These are phyloP conservation scores for Colletotrichum siamense DNA, from an alignment of 2,329 filamentous ascomycete species.

Conservation along the genomic window DNA sequence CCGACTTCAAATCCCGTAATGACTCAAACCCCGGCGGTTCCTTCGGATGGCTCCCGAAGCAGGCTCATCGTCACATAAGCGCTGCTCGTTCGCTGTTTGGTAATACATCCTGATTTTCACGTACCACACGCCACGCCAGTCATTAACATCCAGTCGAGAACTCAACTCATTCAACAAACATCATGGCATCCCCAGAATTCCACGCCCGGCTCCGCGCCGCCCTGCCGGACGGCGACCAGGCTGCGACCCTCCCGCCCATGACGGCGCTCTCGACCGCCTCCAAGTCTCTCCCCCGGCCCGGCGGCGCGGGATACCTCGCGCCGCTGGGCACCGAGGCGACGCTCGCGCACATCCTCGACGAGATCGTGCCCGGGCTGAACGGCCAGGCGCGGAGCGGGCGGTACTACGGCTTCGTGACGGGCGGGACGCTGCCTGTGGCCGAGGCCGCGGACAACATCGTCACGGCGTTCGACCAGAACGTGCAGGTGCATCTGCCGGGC, in stretches of 20 bases:
- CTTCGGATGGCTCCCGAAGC: background rate
- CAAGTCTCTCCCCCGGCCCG: conserved; percentile 41
- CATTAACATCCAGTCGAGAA: background rate
- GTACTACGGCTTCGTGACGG: conserved; percentile 92
- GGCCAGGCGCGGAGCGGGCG: conserved; percentile 66
- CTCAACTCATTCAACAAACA: background rate
- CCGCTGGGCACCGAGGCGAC: conserved; percentile 35
- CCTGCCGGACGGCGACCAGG: background rate
- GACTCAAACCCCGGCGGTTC: background rate
- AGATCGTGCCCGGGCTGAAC: conserved; percentile 67
- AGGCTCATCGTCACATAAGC: background rate
- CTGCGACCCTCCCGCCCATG: conserved; percentile 44
- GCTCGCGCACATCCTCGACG: conserved; percentile 47
- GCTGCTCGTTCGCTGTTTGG: background rate
- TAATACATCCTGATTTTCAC: background rate
- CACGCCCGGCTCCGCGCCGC: conserved; percentile 15
- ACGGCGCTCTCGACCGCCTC: conserved; percentile 40
- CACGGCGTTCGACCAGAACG: conserved; percentile 81
- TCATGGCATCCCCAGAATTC: conserved; percentile 5
- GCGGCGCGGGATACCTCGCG: conserved; percentile 34
- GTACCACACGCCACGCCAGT: background rate
- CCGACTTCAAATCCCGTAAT: conserved; percentile 1
- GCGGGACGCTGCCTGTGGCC: conserved; percentile 79
- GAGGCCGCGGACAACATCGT: conserved; percentile 86
- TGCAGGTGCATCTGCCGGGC: conserved; percentile 78